Evolutionary conservation across 331 rosid species (phyloP), one percentile per base, ranked within the genome.

Genomic region (Stylosanthes scabra): DNA sequence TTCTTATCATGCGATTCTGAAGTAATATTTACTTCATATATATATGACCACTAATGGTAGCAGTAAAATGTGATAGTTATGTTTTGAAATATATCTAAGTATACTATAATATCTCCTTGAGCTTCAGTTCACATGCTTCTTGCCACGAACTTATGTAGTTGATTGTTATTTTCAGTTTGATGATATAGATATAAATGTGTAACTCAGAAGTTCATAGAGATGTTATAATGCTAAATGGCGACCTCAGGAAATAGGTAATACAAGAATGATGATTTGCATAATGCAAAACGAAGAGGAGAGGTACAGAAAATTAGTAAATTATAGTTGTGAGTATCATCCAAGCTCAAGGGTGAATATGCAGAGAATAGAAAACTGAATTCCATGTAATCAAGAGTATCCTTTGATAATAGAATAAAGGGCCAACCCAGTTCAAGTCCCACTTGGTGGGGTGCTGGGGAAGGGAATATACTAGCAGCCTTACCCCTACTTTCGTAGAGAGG

Each of bases 81-180:
- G 72, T 57, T 56, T 37, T 20, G 68, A 20, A 71, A 63, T 57
- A 25, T 55, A 70, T 69, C 0, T 28, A 2, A n/a, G n/a, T n/a
- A n/a, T n/a, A n/a, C n/a, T n/a, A n/a, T n/a, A n/a, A n/a, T n/a
- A n/a, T n/a, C n/a, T n/a, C n/a, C n/a, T n/a, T n/a, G n/a, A n/a
- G n/a, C n/a, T n/a, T 2, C 20, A 20, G 13, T 28, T 74, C 47
- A 15, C 67, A 45, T 56, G 60, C 25, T 45, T 42, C 47, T 42
- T 55, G 73, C 31, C 14, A 44, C 29, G 15, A 44, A 65, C 31
- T 60, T 42, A 28, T 14, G 49, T 41, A 44, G 49, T 25, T 5
- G 41, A 56, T 74, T 27, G 63, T 27, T 52, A 46, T 27, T 3
- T 59, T 71, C 9, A 4, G 51, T 11, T 61, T 15, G 68, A 61